Percentiles rank a stretch among this genome's conserved stretches.
phyloP scores from a whole-genome alignment of 495 filamentous ascomycete genomes.

The Penicillium nucicola region DNA sequence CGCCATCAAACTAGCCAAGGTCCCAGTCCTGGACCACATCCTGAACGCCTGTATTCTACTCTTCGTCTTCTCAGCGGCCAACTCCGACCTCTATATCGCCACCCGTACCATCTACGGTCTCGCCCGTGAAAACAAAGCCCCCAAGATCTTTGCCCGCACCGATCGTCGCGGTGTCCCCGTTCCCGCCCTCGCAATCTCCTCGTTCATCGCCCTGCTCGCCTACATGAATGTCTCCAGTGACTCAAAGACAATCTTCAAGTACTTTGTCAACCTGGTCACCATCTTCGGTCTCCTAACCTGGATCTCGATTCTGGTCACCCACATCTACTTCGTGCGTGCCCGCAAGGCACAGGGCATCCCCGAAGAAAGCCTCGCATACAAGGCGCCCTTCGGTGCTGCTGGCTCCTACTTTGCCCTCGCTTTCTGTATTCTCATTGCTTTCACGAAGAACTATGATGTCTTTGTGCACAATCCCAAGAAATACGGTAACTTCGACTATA shows the following conservation, averaged over 20 bases:
- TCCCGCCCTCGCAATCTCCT: constrained; percentile 59
- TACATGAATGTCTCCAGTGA: constrained; percentile 74
- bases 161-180: constrained; percentile 75
- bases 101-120: constrained; percentile 79
- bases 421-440: constrained; percentile 66
- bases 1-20: constrained; percentile 53
- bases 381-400: constrained; percentile 63
- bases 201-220: constrained; percentile 64
- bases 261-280: constrained; percentile 82
- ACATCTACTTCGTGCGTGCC: constrained; percentile 75
- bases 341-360: constrained; percentile 71
- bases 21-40: constrained; percentile 52
- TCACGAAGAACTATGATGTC: constrained; percentile 77
- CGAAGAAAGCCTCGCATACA: constrained; percentile 63
- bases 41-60: constrained; percentile 68
- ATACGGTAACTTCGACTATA: constrained; percentile 60
- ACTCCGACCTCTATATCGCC: constrained; percentile 74
- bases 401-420: constrained; percentile 67
- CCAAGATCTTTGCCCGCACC: constrained; percentile 64
- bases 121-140: constrained; percentile 73
- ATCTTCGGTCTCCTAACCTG: constrained; percentile 80
- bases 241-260: constrained; percentile 68
- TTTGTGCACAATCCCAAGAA: constrained; percentile 49
- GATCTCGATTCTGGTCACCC: constrained; percentile 79
- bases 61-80: constrained; percentile 77